phyloP scores from a whole-genome alignment of 1,139 yeast species.

The Sporopachydermia cereana region DNA sequence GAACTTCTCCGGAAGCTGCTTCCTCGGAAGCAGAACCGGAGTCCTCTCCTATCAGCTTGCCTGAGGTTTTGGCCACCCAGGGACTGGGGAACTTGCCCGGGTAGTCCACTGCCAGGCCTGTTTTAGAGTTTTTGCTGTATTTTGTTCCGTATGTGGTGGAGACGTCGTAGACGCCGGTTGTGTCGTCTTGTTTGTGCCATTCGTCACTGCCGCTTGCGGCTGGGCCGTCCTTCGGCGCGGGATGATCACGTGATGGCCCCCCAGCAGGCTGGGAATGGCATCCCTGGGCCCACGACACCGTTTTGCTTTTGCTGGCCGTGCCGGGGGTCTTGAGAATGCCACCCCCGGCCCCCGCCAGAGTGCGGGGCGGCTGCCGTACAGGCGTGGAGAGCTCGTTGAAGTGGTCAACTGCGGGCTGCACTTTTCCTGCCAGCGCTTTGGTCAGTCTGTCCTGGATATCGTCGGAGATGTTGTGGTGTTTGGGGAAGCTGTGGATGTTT shows the following conservation, averaged over 20 bases:
- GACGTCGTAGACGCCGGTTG: neutral
- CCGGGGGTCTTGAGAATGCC: constrained; percentile 21
- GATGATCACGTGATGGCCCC: too few species aligned
- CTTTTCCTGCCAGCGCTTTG: neutral
- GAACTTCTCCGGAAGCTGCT: neutral
- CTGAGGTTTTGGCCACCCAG: constrained; percentile 13
- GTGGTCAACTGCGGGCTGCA: neutral
- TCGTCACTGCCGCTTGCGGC: neutral
- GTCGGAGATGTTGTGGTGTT: neutral
- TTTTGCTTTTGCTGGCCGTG: constrained; percentile 14
- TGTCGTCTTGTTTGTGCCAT: neutral
- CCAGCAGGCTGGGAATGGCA: too few species aligned
- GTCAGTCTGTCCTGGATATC: neutral
- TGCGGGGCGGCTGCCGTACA: neutral
- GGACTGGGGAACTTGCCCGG: constrained; percentile 20
- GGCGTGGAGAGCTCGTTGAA: constrained; percentile 1
- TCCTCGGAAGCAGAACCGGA: neutral
- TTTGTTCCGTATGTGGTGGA: constrained; percentile 3
- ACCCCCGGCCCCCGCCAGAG: constrained; percentile 6
- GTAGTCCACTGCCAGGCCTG: constrained; percentile 15
- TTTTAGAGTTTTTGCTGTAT: constrained; percentile 4
- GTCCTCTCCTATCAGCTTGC: neutral
- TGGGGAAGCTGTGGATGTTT: neutral
- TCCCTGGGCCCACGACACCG: constrained; percentile 16
- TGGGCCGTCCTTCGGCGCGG: too few species aligned